These are phyloP conservation scores for Aureobasidium namibiae DNA, from an alignment of 2,329 filamentous ascomycete species.

Conservation along the genomic window DNA sequence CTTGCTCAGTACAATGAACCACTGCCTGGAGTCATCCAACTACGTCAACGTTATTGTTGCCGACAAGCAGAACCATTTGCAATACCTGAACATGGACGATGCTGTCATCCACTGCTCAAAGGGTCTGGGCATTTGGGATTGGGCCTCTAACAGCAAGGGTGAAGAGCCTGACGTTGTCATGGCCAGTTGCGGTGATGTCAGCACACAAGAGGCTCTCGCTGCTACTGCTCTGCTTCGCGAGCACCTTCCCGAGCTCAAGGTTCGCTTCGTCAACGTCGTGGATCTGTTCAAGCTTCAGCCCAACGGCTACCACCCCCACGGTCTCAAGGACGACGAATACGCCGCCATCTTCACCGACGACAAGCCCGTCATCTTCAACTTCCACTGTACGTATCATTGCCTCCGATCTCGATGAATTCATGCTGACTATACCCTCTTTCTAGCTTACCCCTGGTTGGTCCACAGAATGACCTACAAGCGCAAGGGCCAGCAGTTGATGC, in stretches of 20 bases:
- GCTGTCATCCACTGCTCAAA: conserved; percentile 71
- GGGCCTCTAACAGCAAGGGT: conserved; percentile 63
- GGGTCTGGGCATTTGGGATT: conserved; percentile 69
- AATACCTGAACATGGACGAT: conserved; percentile 65
- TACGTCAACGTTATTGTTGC: conserved; percentile 76
- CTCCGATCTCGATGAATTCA: too few species aligned
- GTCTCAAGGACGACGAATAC: conserved; percentile 60
- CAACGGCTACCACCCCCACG: conserved; percentile 62
- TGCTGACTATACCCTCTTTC: too few species aligned
- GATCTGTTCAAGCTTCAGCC: conserved; percentile 75
- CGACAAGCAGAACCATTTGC: conserved; percentile 71
- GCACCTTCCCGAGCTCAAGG: conserved; percentile 62
- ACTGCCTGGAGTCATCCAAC: conserved; percentile 64
- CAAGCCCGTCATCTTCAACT: conserved; percentile 72
- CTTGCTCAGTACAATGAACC: conserved; percentile 65
- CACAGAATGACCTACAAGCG: conserved; percentile 71
- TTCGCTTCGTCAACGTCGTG: conserved; percentile 72
- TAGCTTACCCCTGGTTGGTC: conserved; percentile 65
- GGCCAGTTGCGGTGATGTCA: conserved; percentile 66
- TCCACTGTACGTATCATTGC: conserved; percentile 46
- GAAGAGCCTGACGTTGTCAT: conserved; percentile 66
- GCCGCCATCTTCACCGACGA: conserved; percentile 61
- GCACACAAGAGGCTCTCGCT: conserved; percentile 65
- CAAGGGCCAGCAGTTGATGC: conserved; percentile 57
- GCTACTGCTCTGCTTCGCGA: conserved; percentile 66